Percentiles rank a stretch among this genome's conserved stretches.
Evolutionary conservation across 352 stramenopile species (phyloP).

Genomic region (Pythium myriotylum): DNA sequence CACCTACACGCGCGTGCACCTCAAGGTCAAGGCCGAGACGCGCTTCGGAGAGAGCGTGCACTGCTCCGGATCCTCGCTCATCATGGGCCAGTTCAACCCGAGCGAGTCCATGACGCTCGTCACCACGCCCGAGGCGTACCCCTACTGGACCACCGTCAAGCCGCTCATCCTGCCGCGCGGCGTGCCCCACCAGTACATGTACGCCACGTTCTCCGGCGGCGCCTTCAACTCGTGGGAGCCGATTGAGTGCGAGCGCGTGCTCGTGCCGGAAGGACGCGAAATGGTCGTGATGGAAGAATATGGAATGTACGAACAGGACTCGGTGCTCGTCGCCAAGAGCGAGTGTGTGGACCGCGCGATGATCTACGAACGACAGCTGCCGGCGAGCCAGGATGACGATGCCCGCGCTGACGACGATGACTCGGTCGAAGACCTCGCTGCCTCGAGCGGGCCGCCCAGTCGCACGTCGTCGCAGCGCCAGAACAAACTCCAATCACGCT

Average conservation of each 20-base stretch:
- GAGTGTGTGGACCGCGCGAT: conserved; percentile 61
- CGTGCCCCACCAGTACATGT: conserved; percentile 90
- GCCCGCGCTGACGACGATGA: conserved; percentile 29
- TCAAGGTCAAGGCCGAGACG: conserved; percentile 67
- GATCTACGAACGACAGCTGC: conserved; percentile 52
- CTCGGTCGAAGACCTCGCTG: conserved; percentile 13
- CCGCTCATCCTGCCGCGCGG: conserved; percentile 92
- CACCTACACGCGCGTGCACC: conserved; percentile 81
- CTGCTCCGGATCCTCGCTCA: conserved; percentile 79
- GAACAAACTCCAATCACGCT: conserved; percentile 78
- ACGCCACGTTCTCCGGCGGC: conserved; percentile 86
- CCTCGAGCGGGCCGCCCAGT: conserved; percentile 4
- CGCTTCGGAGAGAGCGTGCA: conserved; percentile 79
- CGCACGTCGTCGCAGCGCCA: conserved; percentile 57
- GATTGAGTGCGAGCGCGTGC: conserved; percentile 66
- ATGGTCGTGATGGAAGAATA: conserved; percentile 83
- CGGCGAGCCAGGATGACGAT: conserved; percentile 26
- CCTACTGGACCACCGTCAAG: conserved; percentile 93
- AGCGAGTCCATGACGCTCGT: conserved; percentile 93
- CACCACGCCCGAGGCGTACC: conserved; percentile 96
- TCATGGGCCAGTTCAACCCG: conserved; percentile 89
- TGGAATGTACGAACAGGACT: conserved; percentile 63
- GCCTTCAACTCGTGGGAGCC: conserved; percentile 85
- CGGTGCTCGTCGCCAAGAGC: conserved; percentile 61
- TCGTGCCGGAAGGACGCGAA: conserved; percentile 79